phyloP scores from a whole-genome alignment of 2,329 filamentous ascomycete species.

The Gremmenia infestans region DNA sequence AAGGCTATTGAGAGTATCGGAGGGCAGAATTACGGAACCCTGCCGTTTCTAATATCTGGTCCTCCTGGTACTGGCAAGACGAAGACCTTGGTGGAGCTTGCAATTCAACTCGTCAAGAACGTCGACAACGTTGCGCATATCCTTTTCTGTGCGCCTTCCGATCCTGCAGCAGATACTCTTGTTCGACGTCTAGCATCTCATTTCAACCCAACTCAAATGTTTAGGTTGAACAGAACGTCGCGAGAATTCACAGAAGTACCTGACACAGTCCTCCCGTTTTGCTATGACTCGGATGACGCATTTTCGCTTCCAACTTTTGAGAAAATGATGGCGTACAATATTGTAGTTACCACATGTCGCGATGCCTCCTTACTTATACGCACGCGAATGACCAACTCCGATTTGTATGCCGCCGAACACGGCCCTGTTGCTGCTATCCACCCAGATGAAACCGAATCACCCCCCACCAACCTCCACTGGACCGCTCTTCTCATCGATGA shows the following conservation, averaged over 20 bases:
- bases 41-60: slow-evolving; percentile 19
- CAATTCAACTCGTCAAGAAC: slow-evolving; percentile 12
- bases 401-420: slow-evolving; percentile 13
- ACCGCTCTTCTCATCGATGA: slow-evolving; percentile 17
- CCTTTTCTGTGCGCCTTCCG: slow-evolving; percentile 19
- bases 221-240: slow-evolving; percentile 15
- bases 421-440: slow-evolving; percentile 9
- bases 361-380: slow-evolving; percentile 17
- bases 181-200: slow-evolving; percentile 10
- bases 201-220: slow-evolving; percentile 6
- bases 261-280: slow-evolving; percentile 13
- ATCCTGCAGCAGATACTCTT: slow-evolving; percentile 17
- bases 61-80: slow-evolving; percentile 21
- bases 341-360: slow-evolving; percentile 17
- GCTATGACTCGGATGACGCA: slow-evolving; percentile 5
- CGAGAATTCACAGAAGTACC: slow-evolving; percentile 16
- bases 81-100: slow-evolving; percentile 17
- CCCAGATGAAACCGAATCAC: slow-evolving; percentile 6
- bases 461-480: slow-evolving; percentile 13
- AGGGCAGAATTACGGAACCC: slow-evolving; percentile 11
- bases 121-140: slow-evolving; percentile 11
- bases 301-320: slow-evolving; percentile 12
- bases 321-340: slow-evolving; percentile 14
- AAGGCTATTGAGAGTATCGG: slow-evolving; percentile 15
- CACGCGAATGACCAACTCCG: slow-evolving; percentile 14